Percentiles rank a stretch among this genome's conserved stretches.
phyloP scores from a whole-genome alignment of 768 basidiomycete genomes.

The Dioszegia crocea region DNA sequence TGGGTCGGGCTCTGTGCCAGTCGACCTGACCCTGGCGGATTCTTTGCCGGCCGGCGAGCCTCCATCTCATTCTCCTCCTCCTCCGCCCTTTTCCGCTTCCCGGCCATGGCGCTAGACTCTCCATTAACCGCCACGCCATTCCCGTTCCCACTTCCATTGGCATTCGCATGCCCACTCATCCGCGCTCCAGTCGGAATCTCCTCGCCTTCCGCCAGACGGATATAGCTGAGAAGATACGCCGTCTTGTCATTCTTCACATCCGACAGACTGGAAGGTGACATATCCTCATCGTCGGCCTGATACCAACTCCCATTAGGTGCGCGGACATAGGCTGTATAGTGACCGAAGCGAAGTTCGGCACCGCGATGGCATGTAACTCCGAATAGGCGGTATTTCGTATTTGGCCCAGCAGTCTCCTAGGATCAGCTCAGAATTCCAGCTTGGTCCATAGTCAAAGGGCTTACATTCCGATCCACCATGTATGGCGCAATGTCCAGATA shows the following conservation, averaged over 20 bases:
- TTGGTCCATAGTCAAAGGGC: slow-evolving; percentile 10
- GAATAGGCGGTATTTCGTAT: slow-evolving; percentile 75
- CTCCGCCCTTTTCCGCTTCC: slow-evolving; percentile 3
- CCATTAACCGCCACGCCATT: neutral
- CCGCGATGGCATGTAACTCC: slow-evolving; percentile 92
- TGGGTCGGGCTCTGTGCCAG: too few species aligned
- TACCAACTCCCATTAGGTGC: slow-evolving; percentile 68
- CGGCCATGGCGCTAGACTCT: neutral
- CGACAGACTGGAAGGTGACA: slow-evolving; percentile 51
- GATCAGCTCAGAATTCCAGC: slow-evolving; percentile 41
- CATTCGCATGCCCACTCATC: neutral
- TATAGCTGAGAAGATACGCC: slow-evolving; percentile 92
- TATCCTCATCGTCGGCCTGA: slow-evolving; percentile 89
- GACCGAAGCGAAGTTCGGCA: slow-evolving; percentile 86
- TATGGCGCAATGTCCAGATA: slow-evolving; percentile 65
- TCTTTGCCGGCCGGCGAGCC: neutral
- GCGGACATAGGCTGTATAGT: slow-evolving; percentile 85
- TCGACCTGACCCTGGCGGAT: neutral
- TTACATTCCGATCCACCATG: slow-evolving; percentile 72
- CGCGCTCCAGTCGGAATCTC: neutral
- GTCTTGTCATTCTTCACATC: slow-evolving; percentile 64
- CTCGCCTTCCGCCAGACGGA: slow-evolving; percentile 51
- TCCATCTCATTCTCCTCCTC: neutral
- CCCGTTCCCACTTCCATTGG: neutral
- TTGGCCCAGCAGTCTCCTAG: slow-evolving; percentile 45